phyloP scores from a whole-genome alignment of 2,329 filamentous ascomycete species.

The Claviceps paspali region DNA sequence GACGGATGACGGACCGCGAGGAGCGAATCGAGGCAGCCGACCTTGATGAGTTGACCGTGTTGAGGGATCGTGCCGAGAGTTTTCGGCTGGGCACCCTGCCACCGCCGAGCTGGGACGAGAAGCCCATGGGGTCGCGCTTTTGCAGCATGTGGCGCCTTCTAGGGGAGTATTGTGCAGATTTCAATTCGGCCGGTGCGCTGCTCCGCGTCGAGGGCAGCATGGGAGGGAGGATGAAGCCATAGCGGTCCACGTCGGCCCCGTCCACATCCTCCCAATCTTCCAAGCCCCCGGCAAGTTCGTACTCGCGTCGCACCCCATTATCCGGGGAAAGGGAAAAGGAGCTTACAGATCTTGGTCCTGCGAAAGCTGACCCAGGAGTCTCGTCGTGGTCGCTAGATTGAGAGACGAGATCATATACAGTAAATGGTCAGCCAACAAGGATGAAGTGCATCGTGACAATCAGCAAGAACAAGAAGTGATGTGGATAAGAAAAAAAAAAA shows the following conservation, averaged over 20 bases:
- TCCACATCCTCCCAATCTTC: constrained; percentile 55
- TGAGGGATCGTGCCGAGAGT: constrained; percentile 40
- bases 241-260: constrained; percentile 47
- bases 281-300: constrained; percentile 40
- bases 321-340: constrained; percentile 29
- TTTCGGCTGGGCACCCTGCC: constrained; percentile 35
- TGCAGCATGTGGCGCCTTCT: constrained; percentile 31
- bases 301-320: constrained; percentile 17
- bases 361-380: constrained; percentile 18
- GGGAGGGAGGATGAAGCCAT: constrained; percentile 46
- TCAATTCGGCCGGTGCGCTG: constrained; percentile 25
- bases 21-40: constrained; percentile 37
- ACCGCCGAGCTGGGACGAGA: constrained; percentile 26
- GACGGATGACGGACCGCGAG: constrained; percentile 38
- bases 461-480: not conserved
- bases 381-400: constrained; percentile 8
- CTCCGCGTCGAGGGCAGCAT: constrained; percentile 24
- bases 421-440: too few relatives aligned
- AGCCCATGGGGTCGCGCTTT: constrained; percentile 19
- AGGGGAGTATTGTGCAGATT: constrained; percentile 27
- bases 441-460: too few relatives aligned
- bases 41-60: constrained; percentile 39
- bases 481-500: too few relatives aligned
- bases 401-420: too few relatives aligned
- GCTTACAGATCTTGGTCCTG: constrained; percentile 26